phyloP scores from a whole-genome alignment of 371 early-diverging fungal species.

The Saksenaea oblongispora region DNA sequence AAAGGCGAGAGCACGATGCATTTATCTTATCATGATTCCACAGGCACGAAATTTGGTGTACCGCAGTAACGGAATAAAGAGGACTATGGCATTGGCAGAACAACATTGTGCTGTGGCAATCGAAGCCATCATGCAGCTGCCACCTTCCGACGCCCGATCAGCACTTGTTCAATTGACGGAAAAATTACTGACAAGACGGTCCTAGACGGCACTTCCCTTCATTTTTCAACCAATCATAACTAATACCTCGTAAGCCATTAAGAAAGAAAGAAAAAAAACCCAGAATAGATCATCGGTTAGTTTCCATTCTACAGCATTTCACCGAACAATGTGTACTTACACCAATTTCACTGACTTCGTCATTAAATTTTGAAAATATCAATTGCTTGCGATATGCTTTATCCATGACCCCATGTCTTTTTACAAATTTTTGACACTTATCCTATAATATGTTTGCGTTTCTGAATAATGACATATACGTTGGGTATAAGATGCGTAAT shows the following conservation, averaged over 20 bases:
- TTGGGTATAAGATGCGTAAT: too few relatives aligned
- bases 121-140: conserved; percentile 58
- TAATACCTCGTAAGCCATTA: neutral
- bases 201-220: conserved; percentile 10
- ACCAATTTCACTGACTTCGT: too few relatives aligned
- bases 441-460: too few relatives aligned
- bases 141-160: conserved; percentile 67
- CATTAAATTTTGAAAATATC: too few relatives aligned
- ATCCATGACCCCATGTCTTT: too few relatives aligned
- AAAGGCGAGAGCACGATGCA: neutral
- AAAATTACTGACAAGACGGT: conserved; percentile 49
- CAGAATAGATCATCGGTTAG: neutral
- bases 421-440: too few relatives aligned
- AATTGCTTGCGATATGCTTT: too few relatives aligned
- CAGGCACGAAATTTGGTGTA: conserved; percentile 73
- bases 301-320: neutral
- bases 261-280: neutral
- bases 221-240: neutral
- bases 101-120: conserved; percentile 62
- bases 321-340: too few relatives aligned
- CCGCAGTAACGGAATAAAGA: conserved; percentile 67
- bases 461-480: too few relatives aligned
- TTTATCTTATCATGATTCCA: too few relatives aligned
- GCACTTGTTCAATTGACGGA: conserved; percentile 68
- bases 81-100: conserved; percentile 62